Conservation (phyloP, 2,329 filamentous ascomycete species). For the Lasiodiplodia sp. region DNA sequence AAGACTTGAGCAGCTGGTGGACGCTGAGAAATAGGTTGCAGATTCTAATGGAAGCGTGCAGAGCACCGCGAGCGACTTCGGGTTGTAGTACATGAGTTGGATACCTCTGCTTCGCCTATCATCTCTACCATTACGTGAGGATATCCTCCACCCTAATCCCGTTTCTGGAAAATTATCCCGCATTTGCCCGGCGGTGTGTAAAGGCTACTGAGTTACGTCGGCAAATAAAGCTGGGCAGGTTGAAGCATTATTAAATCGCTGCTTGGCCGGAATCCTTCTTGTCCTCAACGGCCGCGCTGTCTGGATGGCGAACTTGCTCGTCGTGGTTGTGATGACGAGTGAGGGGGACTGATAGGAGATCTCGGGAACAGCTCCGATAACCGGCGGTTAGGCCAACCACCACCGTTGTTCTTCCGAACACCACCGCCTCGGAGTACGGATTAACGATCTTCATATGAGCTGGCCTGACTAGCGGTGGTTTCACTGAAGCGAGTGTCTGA, state of each 20-base stretch:
- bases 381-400: constrained; percentile 1
- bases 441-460: not conserved
- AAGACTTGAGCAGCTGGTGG: not conserved
- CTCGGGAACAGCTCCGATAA: constrained; percentile 2
- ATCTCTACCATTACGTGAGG: constrained; percentile 15
- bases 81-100: constrained; percentile 8
- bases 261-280: not conserved
- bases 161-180: constrained; percentile 22
- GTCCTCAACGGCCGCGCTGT: not conserved
- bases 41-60: not conserved
- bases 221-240: not conserved
- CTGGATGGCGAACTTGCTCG: not conserved
- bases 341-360: constrained; percentile 2
- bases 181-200: not conserved
- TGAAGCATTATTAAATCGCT: not conserved
- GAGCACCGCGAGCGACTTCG: not conserved
- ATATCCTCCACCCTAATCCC: constrained; percentile 17
- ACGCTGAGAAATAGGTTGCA: not conserved
- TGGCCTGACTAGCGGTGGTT: constrained; percentile 1
- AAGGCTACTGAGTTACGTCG: not conserved
- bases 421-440: not conserved
- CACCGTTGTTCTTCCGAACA: not conserved
- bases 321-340: not conserved
- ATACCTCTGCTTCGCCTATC: constrained; percentile 13
- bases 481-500: not conserved